These are phyloP conservation scores for Farysia itapuensis DNA, from an alignment of 1,284 basidiomycete genomes.

Conservation along the genomic window DNA sequence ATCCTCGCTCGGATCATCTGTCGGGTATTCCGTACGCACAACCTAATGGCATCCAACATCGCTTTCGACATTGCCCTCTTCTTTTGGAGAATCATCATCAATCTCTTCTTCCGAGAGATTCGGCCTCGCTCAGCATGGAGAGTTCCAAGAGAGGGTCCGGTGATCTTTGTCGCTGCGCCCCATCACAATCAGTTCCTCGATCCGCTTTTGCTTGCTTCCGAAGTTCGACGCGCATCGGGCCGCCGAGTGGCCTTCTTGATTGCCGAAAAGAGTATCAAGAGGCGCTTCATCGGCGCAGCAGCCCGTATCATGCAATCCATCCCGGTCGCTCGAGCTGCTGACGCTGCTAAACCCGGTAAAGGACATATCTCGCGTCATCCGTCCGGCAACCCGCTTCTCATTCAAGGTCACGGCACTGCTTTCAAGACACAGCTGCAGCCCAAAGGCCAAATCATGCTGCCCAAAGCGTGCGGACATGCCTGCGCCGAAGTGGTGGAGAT, in stretches of 20 bases:
- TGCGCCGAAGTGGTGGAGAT: constrained; percentile 85
- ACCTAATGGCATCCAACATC: constrained; percentile 55
- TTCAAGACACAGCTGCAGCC: constrained; percentile 78
- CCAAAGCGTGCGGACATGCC: constrained; percentile 76
- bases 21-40: constrained; percentile 36
- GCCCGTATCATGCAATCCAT: constrained; percentile 74
- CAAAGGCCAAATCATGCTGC: constrained; percentile 83
- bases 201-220: constrained; percentile 81
- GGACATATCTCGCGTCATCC: constrained; percentile 75
- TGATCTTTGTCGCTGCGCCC: constrained; percentile 95
- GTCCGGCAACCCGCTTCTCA: constrained; percentile 64
- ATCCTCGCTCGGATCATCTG: constrained; percentile 42
- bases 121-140: constrained; percentile 91
- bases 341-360: constrained; percentile 76
- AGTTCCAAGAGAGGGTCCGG: constrained; percentile 82
- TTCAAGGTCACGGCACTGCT: constrained; percentile 77
- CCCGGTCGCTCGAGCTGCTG: constrained; percentile 88
- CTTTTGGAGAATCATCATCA: constrained; percentile 75
- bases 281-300: constrained; percentile 79
- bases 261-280: constrained; percentile 88
- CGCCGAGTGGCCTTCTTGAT: constrained; percentile 85
- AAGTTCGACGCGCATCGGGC: constrained; percentile 79
- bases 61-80: constrained; percentile 60
- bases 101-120: constrained; percentile 97
- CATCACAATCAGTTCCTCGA: constrained; percentile 98